A percentile compares a stretch with the other conserved stretches of the same genome.
These are phyloP conservation scores for Penicillium rolfsii DNA, from an alignment of 2,329 filamentous ascomycete genomes.

Conservation along the genomic window DNA sequence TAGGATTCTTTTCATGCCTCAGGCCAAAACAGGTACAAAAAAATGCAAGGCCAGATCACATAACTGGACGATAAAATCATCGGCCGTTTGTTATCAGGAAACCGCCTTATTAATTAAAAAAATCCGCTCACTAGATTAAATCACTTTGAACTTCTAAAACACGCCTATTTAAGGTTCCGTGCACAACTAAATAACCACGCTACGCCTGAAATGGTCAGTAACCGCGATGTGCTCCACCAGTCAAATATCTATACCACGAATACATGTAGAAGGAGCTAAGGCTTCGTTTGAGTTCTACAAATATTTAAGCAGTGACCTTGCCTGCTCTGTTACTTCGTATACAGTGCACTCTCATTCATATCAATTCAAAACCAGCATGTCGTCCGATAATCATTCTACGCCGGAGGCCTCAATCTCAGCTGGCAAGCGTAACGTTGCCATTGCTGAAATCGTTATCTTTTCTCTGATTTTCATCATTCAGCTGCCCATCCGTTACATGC, in stretches of 20 bases:
- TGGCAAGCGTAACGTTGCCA: conserved; percentile 24
- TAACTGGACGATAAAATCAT: no score
- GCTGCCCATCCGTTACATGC: conserved; percentile 27
- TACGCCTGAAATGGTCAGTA: conserved; percentile 33
- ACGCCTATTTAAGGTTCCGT: conserved; percentile 1
- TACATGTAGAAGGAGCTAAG: not conserved
- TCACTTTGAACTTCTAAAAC: no score
- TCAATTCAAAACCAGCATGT: conserved; percentile 7
- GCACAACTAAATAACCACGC: conserved; percentile 12
- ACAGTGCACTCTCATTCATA: no score
- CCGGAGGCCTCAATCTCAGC: conserved; percentile 10
- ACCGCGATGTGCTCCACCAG: conserved; percentile 28
- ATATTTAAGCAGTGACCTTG: conserved; percentile 2
- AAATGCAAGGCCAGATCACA: no score
- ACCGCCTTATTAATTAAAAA: no score
- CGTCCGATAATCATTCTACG: not conserved
- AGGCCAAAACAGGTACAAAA: no score
- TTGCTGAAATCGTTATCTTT: conserved; percentile 32
- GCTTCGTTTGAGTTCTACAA: not conserved
- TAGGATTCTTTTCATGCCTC: no score
- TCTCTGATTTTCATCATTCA: conserved; percentile 29
- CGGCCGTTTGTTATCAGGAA: no score
- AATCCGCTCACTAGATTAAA: no score
- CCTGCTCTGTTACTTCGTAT: not conserved
- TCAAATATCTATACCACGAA: conserved; percentile 6